Conservation (phyloP, 169 alveolate genomes). For the Blepharisma undulans region DNA sequence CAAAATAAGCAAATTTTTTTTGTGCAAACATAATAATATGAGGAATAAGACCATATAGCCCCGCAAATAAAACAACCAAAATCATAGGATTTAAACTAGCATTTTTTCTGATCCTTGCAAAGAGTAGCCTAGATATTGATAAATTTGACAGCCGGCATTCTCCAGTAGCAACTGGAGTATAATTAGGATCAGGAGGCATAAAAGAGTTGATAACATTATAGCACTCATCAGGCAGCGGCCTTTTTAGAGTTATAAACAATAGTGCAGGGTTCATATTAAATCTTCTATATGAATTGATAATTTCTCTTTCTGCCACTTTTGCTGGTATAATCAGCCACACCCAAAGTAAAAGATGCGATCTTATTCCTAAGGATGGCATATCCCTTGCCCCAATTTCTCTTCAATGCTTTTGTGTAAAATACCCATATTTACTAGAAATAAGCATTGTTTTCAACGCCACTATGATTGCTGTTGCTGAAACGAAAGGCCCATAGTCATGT, state of each 20-base stretch:
- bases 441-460: background rate
- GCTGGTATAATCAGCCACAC: background rate
- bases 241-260: too few species aligned
- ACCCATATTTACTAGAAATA: background rate
- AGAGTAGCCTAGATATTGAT: background rate
- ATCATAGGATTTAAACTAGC: background rate
- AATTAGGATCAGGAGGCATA: background rate
- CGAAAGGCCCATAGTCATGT: background rate
- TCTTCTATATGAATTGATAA: background rate
- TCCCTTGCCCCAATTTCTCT: background rate
- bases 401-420: background rate
- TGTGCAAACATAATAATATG: background rate
- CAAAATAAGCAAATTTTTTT: background rate
- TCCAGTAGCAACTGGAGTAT: background rate
- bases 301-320: background rate
- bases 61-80: background rate
- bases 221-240: background rate
- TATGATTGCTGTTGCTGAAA: background rate
- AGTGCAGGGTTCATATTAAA: background rate
- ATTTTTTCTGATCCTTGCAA: background rate
- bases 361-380: background rate
- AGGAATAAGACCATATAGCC: background rate
- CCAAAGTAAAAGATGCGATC: background rate
- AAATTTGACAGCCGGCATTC: background rate
- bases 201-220: background rate